Evolutionary conservation across 2,329 filamentous ascomycete genomes (phyloP).

Genomic region (Lachnellula hyalina): DNA sequence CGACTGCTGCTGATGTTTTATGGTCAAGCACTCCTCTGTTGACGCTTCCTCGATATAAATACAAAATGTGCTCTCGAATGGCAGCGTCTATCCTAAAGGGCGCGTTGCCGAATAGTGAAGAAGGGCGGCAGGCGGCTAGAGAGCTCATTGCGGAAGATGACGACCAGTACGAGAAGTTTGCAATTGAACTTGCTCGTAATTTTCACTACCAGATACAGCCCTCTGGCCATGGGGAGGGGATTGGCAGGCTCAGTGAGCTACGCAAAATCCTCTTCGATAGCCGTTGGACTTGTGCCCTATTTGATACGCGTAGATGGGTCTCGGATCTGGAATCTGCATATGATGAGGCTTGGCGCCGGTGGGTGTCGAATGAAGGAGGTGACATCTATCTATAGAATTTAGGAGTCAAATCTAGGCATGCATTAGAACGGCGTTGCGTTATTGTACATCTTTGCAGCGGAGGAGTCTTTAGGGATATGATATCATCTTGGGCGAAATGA

Average conservation of each 20-base stretch:
- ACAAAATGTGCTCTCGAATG: conserved; percentile 99
- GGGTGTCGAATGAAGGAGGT: conserved; percentile 80
- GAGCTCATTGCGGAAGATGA: conserved; percentile 78
- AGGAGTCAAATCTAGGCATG: conserved; percentile 4
- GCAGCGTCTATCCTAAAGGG: conserved; percentile 90
- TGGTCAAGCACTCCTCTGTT: conserved; percentile 94
- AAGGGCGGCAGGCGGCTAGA: conserved; percentile 60
- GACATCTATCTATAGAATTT: conserved; percentile 70
- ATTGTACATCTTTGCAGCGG: conserved; percentile 1
- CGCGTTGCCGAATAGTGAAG: conserved; percentile 67
- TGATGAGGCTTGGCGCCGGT: conserved; percentile 79
- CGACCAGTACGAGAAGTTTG: conserved; percentile 76
- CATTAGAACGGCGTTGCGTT: conserved; percentile 2
- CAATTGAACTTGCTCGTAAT: conserved; percentile 59
- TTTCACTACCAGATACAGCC: conserved; percentile 51
- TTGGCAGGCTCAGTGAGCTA: conserved; percentile 71
- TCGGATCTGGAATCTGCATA: conserved; percentile 84
- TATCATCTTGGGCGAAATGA: too few relatives aligned
- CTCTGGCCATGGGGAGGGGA: conserved; percentile 46
- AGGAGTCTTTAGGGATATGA: conserved; percentile 7
- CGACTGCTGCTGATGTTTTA: conserved; percentile 89
- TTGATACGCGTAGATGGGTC: conserved; percentile 90
- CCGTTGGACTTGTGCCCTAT: conserved; percentile 81
- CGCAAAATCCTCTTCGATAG: conserved; percentile 76
- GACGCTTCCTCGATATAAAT: conserved; percentile 84